These are phyloP conservation scores for Arabidopsis arenosa DNA, from an alignment of 345 rosid species.

Conservation along the genomic window DNA sequence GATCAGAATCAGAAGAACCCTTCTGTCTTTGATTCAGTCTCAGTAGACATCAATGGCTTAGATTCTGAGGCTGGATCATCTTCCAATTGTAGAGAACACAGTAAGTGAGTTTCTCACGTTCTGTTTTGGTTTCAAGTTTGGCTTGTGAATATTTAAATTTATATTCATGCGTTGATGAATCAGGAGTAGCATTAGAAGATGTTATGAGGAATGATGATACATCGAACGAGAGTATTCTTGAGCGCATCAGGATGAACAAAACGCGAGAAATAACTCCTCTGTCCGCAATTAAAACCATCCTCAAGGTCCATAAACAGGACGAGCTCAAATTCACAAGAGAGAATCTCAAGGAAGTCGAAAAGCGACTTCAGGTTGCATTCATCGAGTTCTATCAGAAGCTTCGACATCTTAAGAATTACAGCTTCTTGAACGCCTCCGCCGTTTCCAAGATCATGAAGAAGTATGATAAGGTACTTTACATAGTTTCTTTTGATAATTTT, in stretches of 20 bases:
- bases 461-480: conserved; percentile 52
- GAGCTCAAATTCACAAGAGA: conserved; percentile 49
- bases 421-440: conserved; percentile 51
- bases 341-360: conserved; percentile 53
- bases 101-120: conserved; percentile 36
- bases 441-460: conserved; percentile 55
- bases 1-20: conserved; percentile 54
- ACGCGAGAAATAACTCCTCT: conserved; percentile 55
- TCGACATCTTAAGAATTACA: conserved; percentile 60
- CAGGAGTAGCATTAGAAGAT: conserved; percentile 31
- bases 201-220: conserved; percentile 15
- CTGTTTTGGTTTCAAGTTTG: background rate
- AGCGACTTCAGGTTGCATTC: conserved; percentile 53
- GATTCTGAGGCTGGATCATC: conserved; percentile 28
- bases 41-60: conserved; percentile 32
- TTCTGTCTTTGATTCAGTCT: conserved; percentile 14
- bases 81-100: conserved; percentile 25
- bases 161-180: background rate
- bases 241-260: conserved; percentile 55
- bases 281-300: conserved; percentile 58
- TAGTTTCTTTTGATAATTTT: background rate
- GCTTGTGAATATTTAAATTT: background rate
- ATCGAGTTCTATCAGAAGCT: conserved; percentile 67
- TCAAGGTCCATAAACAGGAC: conserved; percentile 44
- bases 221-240: conserved; percentile 45